Percentiles rank a stretch among this genome's conserved stretches.
Conservation (phyloP, 2,329 filamentous ascomycete species). For the Seiridium cupressi region DNA sequence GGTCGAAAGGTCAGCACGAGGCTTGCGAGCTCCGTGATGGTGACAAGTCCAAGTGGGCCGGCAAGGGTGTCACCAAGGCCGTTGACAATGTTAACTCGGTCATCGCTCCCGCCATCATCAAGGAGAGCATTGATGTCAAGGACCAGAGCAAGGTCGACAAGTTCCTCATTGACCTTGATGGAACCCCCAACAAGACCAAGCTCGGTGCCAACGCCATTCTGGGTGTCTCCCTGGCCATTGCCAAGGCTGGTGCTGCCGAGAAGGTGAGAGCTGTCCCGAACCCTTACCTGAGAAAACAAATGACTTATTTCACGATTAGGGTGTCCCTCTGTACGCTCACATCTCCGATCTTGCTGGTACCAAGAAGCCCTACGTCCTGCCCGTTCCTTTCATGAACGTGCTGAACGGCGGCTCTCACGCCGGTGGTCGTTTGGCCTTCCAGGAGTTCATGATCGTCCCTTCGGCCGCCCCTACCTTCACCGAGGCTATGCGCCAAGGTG, state of each 20-base stretch:
- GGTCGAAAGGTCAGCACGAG: constrained; percentile 73
- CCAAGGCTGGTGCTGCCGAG: constrained; percentile 86
- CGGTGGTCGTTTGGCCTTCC: constrained; percentile 91
- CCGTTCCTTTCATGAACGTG: constrained; percentile 92
- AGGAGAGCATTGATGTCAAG: constrained; percentile 80
- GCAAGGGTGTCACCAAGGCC: constrained; percentile 85
- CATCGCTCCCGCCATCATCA: constrained; percentile 79
- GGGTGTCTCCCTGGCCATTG: constrained; percentile 79
- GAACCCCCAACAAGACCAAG: constrained; percentile 82
- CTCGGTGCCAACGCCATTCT: constrained; percentile 87
- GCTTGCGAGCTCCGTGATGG: constrained; percentile 88
- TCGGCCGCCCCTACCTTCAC: constrained; percentile 85
- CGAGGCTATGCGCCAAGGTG: constrained; percentile 93
- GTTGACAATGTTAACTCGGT: constrained; percentile 81
- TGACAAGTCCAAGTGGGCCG: constrained; percentile 81
- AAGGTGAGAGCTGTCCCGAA: constrained; percentile 49
- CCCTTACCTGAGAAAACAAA: background rate
- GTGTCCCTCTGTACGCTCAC: constrained; percentile 82
- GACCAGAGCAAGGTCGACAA: constrained; percentile 81
- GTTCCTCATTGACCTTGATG: constrained; percentile 84
- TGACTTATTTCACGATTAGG: constrained; percentile 35
- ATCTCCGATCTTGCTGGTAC: constrained; percentile 84
- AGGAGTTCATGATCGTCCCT: constrained; percentile 95
- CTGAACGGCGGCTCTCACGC: constrained; percentile 93
- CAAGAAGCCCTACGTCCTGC: constrained; percentile 89